These are phyloP conservation scores for Scedosporium boydii DNA, from an alignment of 2,329 filamentous ascomycete species.

Conservation along the genomic window DNA sequence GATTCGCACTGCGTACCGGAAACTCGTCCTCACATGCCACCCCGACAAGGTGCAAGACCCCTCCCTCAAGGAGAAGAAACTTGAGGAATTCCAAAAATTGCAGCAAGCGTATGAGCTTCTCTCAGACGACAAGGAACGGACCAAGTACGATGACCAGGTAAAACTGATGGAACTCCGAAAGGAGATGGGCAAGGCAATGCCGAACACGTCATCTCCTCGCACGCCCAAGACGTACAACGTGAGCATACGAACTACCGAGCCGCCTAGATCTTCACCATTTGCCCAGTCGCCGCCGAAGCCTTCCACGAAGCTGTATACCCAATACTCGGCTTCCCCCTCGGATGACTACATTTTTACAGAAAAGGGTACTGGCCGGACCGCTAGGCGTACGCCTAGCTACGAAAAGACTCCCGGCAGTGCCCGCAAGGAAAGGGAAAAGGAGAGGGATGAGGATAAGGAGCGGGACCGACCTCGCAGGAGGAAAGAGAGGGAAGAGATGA, in stretches of 20 bases:
- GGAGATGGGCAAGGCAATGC: slow-evolving; percentile 32
- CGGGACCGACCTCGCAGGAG: slow-evolving; percentile 21
- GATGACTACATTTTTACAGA: slow-evolving; percentile 43
- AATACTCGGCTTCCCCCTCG: slow-evolving; percentile 21
- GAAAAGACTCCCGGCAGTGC: slow-evolving; percentile 28
- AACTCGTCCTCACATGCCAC: slow-evolving; percentile 79
- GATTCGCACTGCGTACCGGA: slow-evolving; percentile 74
- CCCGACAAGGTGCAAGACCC: slow-evolving; percentile 84
- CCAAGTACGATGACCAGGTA: slow-evolving; percentile 69
- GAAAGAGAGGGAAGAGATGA: slow-evolving; percentile 9
- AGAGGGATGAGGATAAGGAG: slow-evolving; percentile 24
- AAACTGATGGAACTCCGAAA: slow-evolving; percentile 57
- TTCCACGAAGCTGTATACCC: slow-evolving; percentile 24
- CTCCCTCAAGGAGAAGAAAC: slow-evolving; percentile 64
- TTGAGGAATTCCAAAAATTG: slow-evolving; percentile 83
- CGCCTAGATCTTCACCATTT: slow-evolving; percentile 34
- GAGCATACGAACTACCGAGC: slow-evolving; percentile 34
- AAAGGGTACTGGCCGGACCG: slow-evolving; percentile 15
- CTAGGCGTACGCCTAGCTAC: slow-evolving; percentile 39
- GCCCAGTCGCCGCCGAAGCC: slow-evolving; percentile 24
- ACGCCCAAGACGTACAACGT: slow-evolving; percentile 21
- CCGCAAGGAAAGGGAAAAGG: slow-evolving; percentile 32
- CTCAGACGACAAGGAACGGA: slow-evolving; percentile 62
- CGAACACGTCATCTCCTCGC: slow-evolving; percentile 34
- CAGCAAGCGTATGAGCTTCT: slow-evolving; percentile 90